Conservation (phyloP, 1,284 basidiomycete genomes). For the Sphaerobolus stellatus region DNA sequence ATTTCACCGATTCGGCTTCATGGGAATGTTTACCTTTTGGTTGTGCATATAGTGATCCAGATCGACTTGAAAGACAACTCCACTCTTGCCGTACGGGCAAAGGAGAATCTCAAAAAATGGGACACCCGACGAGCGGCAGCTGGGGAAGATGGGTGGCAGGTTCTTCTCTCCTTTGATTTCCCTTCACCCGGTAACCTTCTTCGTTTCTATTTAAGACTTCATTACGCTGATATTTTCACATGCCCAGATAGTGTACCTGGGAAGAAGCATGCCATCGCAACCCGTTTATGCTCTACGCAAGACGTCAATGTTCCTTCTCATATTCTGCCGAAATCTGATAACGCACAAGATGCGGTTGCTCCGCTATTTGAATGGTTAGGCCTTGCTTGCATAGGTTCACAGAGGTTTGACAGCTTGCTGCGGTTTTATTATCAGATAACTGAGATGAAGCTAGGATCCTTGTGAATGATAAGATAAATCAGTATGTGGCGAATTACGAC, state of each 20-base stretch:
- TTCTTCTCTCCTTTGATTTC: constrained; percentile 32
- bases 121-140: constrained; percentile 35
- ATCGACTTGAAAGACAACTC: constrained; percentile 37
- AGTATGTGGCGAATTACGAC: constrained; percentile 47
- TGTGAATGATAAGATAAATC: constrained; percentile 21
- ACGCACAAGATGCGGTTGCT: constrained; percentile 38
- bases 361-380: constrained; percentile 69
- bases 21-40: constrained; percentile 14
- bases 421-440: neutral
- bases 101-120: constrained; percentile 39
- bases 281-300: constrained; percentile 42
- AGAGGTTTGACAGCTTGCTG: constrained; percentile 31
- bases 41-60: constrained; percentile 49
- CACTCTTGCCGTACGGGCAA: constrained; percentile 33
- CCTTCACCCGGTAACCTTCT: neutral
- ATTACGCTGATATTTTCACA: constrained; percentile 32
- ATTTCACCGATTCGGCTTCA: constrained; percentile 4
- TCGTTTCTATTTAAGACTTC: constrained; percentile 18
- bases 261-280: constrained; percentile 29
- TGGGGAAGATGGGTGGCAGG: constrained; percentile 44
- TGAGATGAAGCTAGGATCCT: neutral
- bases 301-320: neutral
- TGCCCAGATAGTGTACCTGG: constrained; percentile 24
- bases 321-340: neutral
- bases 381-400: constrained; percentile 50